These are phyloP conservation scores for Talaromyces amestolkiae DNA, from an alignment of 2,329 filamentous ascomycete genomes.

Conservation along the genomic window DNA sequence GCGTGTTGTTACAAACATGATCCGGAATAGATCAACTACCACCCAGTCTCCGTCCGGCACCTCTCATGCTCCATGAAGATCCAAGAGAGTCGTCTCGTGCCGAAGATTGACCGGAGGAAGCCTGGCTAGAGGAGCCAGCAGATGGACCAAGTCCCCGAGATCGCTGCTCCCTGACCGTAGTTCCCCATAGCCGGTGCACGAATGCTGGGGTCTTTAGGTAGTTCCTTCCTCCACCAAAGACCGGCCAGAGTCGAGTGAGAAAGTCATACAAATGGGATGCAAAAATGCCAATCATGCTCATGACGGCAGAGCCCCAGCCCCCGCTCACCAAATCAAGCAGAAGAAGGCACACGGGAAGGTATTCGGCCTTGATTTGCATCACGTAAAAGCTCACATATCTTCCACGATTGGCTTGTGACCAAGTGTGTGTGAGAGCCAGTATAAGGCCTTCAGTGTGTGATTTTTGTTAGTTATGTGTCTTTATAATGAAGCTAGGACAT, in stretches of 20 bases:
- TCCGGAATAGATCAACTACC: constrained; percentile 3
- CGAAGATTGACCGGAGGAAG: constrained; percentile 11
- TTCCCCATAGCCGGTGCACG: constrained; percentile 64
- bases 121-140: neutral
- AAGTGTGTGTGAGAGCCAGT: constrained; percentile 79
- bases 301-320: constrained; percentile 56
- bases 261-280: constrained; percentile 92
- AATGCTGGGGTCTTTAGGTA: constrained; percentile 71
- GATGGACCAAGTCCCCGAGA: constrained; percentile 1
- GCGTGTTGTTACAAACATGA: neutral
- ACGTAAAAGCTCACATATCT: constrained; percentile 75
- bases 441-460: constrained; percentile 57
- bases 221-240: constrained; percentile 80
- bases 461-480: neutral
- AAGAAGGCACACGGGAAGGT: constrained; percentile 78
- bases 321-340: constrained; percentile 68
- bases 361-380: constrained; percentile 76
- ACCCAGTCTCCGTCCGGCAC: constrained; percentile 17
- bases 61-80: constrained; percentile 17
- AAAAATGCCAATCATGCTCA: constrained; percentile 73
- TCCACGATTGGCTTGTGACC: constrained; percentile 79
- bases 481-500: neutral
- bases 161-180: neutral
- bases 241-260: constrained; percentile 79
- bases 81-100: constrained; percentile 2